Evolutionary conservation across 805 yeast species (phyloP), one percentile per base, ranked within the genome.

Genomic region (Metschnikowia peoriensis): DNA sequence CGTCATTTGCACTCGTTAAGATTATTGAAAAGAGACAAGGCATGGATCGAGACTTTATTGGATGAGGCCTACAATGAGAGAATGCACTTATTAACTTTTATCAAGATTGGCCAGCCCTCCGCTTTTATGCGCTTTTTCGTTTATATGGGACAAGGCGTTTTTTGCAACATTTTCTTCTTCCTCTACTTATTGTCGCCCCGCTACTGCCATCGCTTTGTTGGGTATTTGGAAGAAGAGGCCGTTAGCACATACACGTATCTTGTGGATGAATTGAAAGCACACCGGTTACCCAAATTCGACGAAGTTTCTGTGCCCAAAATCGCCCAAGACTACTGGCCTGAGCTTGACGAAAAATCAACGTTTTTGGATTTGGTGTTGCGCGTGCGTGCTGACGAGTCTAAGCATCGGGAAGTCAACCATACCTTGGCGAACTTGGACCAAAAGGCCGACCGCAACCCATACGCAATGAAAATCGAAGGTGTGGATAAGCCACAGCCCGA

Each of bases 11-110:
- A 83, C 56, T 79, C 88, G 1, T 64, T 86, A 45, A 70, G 92
- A 57, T 66, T 84, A 46, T 70, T 86, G 58, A 76, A 76, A 61
- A 69, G 91, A 53, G 92, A 86, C 64, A 79, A 82, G 61, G 90
- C 88, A 1, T 86, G 89, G 86, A 77, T 86, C 55, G 89, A 86
- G 65, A 85, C 91, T 1, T 70, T 86, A 39, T 70, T 82, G 39
- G 91, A 86, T 61, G 92, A 86, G 63, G 89, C 91, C 0, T 86
- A 85, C 69, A 86, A 86, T 61, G 92, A 86, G 67, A 76, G 90
- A 65, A 86, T 86, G 87, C 92, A 86, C 64, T 73, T 86, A 48
- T 71, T 86, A 59, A 85, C 90, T 0, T 86, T 86, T 58, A 77
- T 86, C 55, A 80, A 82, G 64, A 66, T 86, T 53, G 85, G 86